Conservation (phyloP, 2,329 filamentous ascomycete species). For the Aaosphaeria arxii region DNA sequence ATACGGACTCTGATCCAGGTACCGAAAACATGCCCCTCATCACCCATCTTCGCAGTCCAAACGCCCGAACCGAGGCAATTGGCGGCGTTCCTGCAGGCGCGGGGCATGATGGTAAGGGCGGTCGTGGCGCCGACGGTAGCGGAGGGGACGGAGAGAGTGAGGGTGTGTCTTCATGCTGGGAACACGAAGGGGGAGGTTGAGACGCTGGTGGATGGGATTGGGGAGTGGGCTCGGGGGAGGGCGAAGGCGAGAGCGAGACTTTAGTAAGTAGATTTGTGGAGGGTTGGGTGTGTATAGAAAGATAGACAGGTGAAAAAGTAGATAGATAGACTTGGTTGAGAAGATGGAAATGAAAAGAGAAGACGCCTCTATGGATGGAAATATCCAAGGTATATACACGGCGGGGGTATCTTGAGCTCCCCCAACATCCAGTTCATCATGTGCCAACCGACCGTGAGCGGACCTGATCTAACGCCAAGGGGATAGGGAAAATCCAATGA, state of each 20-base stretch:
- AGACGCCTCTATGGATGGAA: no score
- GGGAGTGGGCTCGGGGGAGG: conserved; percentile 21
- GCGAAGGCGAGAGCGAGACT: conserved; percentile 1
- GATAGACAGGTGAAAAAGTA: background rate
- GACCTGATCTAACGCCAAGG: no score
- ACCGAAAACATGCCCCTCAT: conserved; percentile 22
- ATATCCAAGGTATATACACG: no score
- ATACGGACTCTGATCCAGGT: conserved; percentile 14
- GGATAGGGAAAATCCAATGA: no score
- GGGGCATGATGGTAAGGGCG: conserved; percentile 33
- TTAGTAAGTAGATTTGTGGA: background rate
- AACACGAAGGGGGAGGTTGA: conserved; percentile 39
- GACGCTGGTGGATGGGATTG: conserved; percentile 26
- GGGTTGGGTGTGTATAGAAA: background rate
- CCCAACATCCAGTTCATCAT: no score
- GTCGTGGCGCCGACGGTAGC: conserved; percentile 43
- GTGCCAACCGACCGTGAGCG: no score
- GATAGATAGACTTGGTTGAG: no score
- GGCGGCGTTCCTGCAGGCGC: conserved; percentile 22
- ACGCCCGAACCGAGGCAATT: conserved; percentile 23
- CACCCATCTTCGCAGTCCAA: conserved; percentile 34
- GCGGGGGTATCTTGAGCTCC: no score
- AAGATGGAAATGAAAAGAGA: no score
- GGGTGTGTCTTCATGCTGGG: conserved; percentile 41
- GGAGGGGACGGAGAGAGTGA: conserved; percentile 36